Base-by-base conservation (phyloP, 1,139 yeast species). In the Candida albicans region DNA sequence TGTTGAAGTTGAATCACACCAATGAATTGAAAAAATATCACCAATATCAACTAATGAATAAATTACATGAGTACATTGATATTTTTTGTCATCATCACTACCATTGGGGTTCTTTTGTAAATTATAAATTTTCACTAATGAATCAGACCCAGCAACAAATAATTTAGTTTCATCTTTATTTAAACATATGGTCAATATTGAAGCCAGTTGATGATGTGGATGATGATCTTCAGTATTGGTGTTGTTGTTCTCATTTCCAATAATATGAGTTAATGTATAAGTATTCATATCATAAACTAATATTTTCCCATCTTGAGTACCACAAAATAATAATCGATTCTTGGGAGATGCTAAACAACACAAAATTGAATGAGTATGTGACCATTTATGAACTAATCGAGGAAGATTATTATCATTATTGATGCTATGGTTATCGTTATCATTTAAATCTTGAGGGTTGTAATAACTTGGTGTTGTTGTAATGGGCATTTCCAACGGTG, bases 261-360 rank as follows among this genome's bases (percentile, higher is more conserved):
- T 62, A 29, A 70, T 70, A 33, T 65, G 68, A 41, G 70, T 71
- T 47, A 74, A 60, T 38, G 82, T 81, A 59, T 78, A 91, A 1
- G 85, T 81, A n/a, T 65, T 64, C 48, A 87, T 68, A 55, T 88
- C 91, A 56, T 77, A 84, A 1, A 88, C 82, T 34, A 88, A 64
- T 40, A 93, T 85, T 54, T 79, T 79, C n/a, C 95, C 87, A 55
- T 86, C 87, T 55, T 91, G 96, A 1, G 97, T 88, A n/a, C 99
- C 99, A 46, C 96, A 95, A 59, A 87, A 87, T 13, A 93, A 57
- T 35, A 83, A 66, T 35, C 77, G 71, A 45, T 76, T 75, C 27
- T 64, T 62, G 0, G 87, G 84, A 27, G 85, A 81, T 8, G 87
- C 77, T 6, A 86, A 81, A 25, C 88, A 80, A 40, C 96, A 84